Conservation (phyloP, 2,329 filamentous ascomycete genomes). For the Tolypocladium capitatum region DNA sequence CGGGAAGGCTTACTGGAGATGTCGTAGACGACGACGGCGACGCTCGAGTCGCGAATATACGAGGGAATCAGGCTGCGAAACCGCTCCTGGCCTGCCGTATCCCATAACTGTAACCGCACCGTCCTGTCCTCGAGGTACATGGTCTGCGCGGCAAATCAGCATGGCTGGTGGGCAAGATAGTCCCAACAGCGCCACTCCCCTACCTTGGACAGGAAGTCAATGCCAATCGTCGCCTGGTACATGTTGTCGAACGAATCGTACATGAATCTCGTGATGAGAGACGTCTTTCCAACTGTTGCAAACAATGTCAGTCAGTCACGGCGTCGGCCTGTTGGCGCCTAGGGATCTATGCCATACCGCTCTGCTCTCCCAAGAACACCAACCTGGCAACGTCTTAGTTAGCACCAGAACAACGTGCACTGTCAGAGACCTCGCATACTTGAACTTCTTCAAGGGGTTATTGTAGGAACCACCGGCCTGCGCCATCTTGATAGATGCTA, state of each 20-base stretch:
- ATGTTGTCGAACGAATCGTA: conserved; percentile 99
- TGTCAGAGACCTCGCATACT: conserved; percentile 39
- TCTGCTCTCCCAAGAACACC: conserved; percentile 96
- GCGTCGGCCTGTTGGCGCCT: too few relatives aligned
- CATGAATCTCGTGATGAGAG: conserved; percentile 98
- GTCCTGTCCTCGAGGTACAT: conserved; percentile 99
- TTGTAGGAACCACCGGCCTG: conserved; percentile 79
- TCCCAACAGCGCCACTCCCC: conserved; percentile 4
- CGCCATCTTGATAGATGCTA: conserved; percentile 51
- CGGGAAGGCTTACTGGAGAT: conserved; percentile 56
- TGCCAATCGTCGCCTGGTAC: conserved; percentile 98
- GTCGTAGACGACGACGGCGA: conserved; percentile 97
- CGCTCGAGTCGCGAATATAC: conserved; percentile 95
- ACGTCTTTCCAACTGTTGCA: conserved; percentile 83
- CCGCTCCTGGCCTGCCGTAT: conserved; percentile 93
- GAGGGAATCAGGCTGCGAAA: conserved; percentile 96
- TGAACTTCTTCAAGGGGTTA: conserved; percentile 99
- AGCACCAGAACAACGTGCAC: conserved; percentile 1
- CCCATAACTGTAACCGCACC: conserved; percentile 94
- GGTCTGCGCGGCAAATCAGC: conserved; percentile 37
- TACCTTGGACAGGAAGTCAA: conserved; percentile 98
- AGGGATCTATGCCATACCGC: conserved; percentile 50
- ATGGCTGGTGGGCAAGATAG: background rate
- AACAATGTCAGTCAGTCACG: conserved; percentile 11
- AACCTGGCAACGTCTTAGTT: conserved; percentile 41